Conservation (phyloP, 1,284 basidiomycete genomes). For the Boletellus deceptivus region DNA sequence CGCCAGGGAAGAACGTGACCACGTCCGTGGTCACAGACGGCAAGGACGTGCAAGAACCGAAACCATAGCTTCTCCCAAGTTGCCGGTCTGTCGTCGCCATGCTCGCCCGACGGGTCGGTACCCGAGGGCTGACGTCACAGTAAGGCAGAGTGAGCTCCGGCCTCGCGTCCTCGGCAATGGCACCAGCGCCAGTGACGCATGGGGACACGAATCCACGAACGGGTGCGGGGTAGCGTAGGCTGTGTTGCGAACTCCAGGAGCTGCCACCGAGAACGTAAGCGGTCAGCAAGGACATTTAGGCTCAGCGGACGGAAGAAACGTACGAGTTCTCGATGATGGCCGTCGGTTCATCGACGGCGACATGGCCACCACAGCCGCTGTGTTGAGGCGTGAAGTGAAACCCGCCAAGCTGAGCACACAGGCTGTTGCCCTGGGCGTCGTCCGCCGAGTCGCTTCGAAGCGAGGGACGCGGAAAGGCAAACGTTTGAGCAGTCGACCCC, state of each 20-base stretch:
- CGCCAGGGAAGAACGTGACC: conserved; percentile 14
- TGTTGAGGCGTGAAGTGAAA: conserved; percentile 27
- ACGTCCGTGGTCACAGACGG: conserved; percentile 19
- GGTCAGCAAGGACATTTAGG: conserved; percentile 2
- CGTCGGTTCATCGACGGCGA: conserved; percentile 24
- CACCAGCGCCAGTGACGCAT: conserved; percentile 8
- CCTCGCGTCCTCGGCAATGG: conserved; percentile 30
- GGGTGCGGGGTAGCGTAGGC: conserved; percentile 25
- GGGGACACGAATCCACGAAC: conserved; percentile 21
- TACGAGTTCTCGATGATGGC: conserved; percentile 29
- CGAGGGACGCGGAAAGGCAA: conserved; percentile 10
- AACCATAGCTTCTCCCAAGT: conserved; percentile 8
- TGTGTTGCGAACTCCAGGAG: conserved; percentile 24
- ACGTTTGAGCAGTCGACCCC: conserved; percentile 11
- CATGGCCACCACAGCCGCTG: conserved; percentile 9
- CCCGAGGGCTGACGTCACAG: conserved; percentile 26
- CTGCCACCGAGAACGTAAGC: conserved; percentile 31
- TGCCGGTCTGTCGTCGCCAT: conserved; percentile 16
- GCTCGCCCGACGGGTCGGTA: conserved; percentile 17
- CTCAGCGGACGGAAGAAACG: conserved; percentile 13
- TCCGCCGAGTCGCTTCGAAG: conserved; percentile 19
- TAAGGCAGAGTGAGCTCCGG: conserved; percentile 11
- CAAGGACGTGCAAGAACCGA: conserved; percentile 14
- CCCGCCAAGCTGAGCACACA: conserved; percentile 23
- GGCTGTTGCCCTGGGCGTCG: conserved; percentile 23